Base-by-base conservation (phyloP, 768 basidiomycete species). In the Tricholoma flavovirens region DNA sequence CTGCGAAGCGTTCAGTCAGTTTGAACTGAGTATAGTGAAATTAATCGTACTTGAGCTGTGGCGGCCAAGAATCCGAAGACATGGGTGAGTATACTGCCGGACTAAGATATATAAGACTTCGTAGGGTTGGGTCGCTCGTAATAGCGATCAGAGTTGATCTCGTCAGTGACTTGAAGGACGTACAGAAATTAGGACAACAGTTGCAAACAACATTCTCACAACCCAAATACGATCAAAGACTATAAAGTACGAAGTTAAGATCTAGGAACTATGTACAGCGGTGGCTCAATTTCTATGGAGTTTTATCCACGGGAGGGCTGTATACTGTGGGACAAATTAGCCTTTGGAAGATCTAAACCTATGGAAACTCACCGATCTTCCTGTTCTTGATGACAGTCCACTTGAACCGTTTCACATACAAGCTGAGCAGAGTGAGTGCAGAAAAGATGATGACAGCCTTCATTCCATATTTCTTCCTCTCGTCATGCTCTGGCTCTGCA, bases 401-500 rank as follows among this genome's bases (percentile, higher is more conserved):
- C 74, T 98, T 98, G 84, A 93, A 95, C 66, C 93, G 84, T 77
- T 98, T 98, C 67, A 95, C 81, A 68, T 93, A 93, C 62, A 98
- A 67, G 62, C 86, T 86, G 69, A 96, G 65, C 15, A 83, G 84
- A 53, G 86, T 88, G 69, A 98, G 77, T 11, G 86, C 73, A 42
- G 94, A 91, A 75, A 98, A 89, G 69, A 98, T 78, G 69, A 98
- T 94, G 64, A 95, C 84, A 19, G 93, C 95, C 76, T 98, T 95
- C 71, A 98, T 77, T 62, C 97, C 96, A 68, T 87, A 87, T 82
- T 93, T 94, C 81, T 99, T 98, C 70, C 97, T 82, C 70, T 95
- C 89, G 67, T 99, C 97, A 66, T 95, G 90, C 71, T 99, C 97
- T 29, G 97, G 97, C 71, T 99, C 97, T 56, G 97, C 84, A 15